Evolutionary conservation across 179 eudicot species (phyloP).

Genomic region (Amaranthus tricolor): DNA sequence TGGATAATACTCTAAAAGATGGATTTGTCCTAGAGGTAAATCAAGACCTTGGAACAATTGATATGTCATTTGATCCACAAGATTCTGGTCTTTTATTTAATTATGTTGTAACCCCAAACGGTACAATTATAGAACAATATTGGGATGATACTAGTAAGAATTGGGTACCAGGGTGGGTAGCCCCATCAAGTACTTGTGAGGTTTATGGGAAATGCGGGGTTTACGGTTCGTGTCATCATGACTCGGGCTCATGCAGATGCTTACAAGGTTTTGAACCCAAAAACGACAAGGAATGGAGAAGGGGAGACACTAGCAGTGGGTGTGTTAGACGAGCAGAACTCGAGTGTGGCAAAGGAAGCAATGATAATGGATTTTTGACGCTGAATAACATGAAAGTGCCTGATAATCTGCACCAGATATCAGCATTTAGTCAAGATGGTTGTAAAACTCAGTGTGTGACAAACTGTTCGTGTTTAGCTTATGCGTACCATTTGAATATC

Average conservation of each 20-base stretch:
- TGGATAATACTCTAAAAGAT: slow-evolving; percentile 18
- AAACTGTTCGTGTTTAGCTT: slow-evolving; percentile 34
- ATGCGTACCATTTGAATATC: slow-evolving; percentile 29
- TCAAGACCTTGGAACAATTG: neutral
- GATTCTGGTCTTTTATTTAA: slow-evolving; percentile 1
- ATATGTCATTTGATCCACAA: slow-evolving; percentile 14
- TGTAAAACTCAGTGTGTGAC: slow-evolving; percentile 25
- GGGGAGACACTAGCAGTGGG: slow-evolving; percentile 34
- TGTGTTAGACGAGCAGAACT: slow-evolving; percentile 30
- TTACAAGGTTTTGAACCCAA: slow-evolving; percentile 34
- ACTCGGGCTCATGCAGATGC: slow-evolving; percentile 29
- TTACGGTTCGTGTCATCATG: slow-evolving; percentile 34
- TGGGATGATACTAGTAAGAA: slow-evolving; percentile 16
- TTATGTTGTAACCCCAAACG: slow-evolving; percentile 4
- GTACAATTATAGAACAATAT: slow-evolving; percentile 18
- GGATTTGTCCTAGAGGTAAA: slow-evolving; percentile 23
- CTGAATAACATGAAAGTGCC: slow-evolving; percentile 31
- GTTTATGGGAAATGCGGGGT: slow-evolving; percentile 34
- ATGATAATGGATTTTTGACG: slow-evolving; percentile 29
- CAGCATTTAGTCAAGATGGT: slow-evolving; percentile 25
- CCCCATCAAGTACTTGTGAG: slow-evolving; percentile 25
- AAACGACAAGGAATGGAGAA: slow-evolving; percentile 26
- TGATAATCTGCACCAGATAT: slow-evolving; percentile 21
- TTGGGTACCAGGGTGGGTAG: slow-evolving; percentile 18
- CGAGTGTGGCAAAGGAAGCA: slow-evolving; percentile 23